Base-by-base conservation (phyloP, 352 stramenopile genomes). In the Halophytophthora polymorphica region DNA sequence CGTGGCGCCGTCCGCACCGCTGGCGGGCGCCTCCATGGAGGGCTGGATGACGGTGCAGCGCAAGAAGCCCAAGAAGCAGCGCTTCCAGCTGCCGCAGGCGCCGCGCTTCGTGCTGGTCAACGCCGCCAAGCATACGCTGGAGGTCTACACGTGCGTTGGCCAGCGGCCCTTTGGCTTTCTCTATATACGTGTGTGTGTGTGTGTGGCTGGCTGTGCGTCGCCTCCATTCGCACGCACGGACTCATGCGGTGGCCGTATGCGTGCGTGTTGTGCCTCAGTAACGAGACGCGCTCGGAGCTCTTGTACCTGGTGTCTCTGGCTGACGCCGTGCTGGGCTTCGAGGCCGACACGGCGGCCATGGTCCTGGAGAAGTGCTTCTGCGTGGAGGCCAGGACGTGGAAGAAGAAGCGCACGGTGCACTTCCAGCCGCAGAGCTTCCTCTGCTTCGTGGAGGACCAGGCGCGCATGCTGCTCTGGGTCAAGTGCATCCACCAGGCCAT, bases 311-410 rank as follows among this genome's bases (percentile, higher is more conserved):
- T 92, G 39, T 88, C 78, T 15, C 64, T 92, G 6, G 64, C 65
- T 1, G 64, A 73, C 15, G 78, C 73, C 0, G 45, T 75, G 43
- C 55, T 92, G 35, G 73, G 68, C 22, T 88, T 87, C 46, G 81
- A 92, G 48, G 72, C 78, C 19, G 77, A 88, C 55, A 75, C 83
- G 28, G 61, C 69, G 34, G 76, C 83, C 43, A 78, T 85, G 23
- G 73, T 88, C 39, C 80, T 82, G 52, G 77, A 86, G 45, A 88
- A 88, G 38, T 89, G 74, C 56, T 92, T 92, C 44, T 84, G 67
- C 42, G 65, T 92, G 29, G 73, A 88, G 18, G 78, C 81, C 14
- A 69, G 72, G 46, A 79, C 64, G 23, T 92, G 78, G 77, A 87
- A 82, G 45, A 89, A 89, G 60, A 74, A 68, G 31, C 77, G 65